These are phyloP conservation scores for Tanacetum coccineum DNA, from an alignment of 129 eudicot genomes.

Conservation along the genomic window DNA sequence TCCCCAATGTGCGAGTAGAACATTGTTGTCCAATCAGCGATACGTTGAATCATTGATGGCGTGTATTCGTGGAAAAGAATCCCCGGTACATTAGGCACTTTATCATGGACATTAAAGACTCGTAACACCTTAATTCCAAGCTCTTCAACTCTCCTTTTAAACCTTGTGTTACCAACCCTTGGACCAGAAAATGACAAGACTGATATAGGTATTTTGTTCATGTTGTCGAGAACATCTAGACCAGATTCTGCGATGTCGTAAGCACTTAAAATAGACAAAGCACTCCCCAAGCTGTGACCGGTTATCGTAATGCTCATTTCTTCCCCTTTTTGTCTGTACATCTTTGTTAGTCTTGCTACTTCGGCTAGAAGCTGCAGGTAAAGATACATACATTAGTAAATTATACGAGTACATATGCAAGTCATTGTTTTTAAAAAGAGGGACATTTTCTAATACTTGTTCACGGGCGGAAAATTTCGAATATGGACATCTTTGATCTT, in stretches of 20 bases:
- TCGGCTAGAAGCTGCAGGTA: constrained; percentile 33
- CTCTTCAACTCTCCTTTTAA: constrained; percentile 35
- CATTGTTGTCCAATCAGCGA: constrained; percentile 33
- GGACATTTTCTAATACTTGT: constrained; percentile 11
- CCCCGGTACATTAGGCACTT: constrained; percentile 43
- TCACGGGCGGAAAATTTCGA: constrained; percentile 40
- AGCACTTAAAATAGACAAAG: constrained; percentile 45
- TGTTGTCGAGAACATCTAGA: constrained; percentile 27
- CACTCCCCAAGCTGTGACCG: constrained; percentile 61
- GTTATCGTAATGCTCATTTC: constrained; percentile 49
- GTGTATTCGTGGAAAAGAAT: constrained; percentile 40
- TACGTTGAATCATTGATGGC: constrained; percentile 10
- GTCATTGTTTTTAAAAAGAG: background rate
- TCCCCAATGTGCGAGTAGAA: constrained; percentile 53
- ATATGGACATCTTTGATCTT: constrained; percentile 31
- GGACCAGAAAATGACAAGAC: constrained; percentile 63
- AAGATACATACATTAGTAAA: background rate
- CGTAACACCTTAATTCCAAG: constrained; percentile 52
- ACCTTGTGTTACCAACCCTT: constrained; percentile 53
- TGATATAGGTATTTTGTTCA: constrained; percentile 29
- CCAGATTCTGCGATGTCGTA: constrained; percentile 51
- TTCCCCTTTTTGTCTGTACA: constrained; percentile 26
- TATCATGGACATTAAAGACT: constrained; percentile 52
- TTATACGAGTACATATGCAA: too few species aligned
- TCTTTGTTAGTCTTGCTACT: constrained; percentile 28